These are phyloP conservation scores for Xylaria digitata DNA, from an alignment of 2,329 filamentous ascomycete species.

Conservation along the genomic window DNA sequence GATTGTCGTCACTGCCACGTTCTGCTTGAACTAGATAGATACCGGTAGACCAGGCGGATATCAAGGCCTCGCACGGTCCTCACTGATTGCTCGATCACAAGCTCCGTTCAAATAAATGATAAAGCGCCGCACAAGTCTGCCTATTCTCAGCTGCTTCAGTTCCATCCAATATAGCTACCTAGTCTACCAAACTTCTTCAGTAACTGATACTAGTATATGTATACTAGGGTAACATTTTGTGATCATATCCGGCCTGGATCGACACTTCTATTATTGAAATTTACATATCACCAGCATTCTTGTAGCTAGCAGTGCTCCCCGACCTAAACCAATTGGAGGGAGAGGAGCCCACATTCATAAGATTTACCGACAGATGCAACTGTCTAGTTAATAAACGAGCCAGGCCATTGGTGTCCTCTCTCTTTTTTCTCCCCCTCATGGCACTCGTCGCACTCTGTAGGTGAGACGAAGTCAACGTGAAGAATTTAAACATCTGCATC, in stretches of 20 bases:
- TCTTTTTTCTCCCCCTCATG: not conserved
- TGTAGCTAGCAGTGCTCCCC: not conserved
- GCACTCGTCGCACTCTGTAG: not conserved
- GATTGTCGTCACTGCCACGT: slow-evolving; percentile 14
- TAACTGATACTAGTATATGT: not conserved
- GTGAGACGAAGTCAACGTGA: slow-evolving; percentile 9
- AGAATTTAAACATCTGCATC: slow-evolving; percentile 12
- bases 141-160: slow-evolving; percentile 4
- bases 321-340: not conserved
- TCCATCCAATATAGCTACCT: not conserved
- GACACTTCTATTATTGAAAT: not conserved
- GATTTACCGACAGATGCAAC: not conserved
- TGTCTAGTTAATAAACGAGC: not conserved
- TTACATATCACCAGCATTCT: not conserved
- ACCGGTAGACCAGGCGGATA: not conserved
- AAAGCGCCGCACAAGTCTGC: not conserved
- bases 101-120: slow-evolving; percentile 16
- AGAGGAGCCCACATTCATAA: not conserved
- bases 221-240: not conserved
- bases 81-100: not conserved
- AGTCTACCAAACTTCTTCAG: slow-evolving; percentile 7
- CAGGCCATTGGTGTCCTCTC: not conserved
- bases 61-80: slow-evolving; percentile 3
- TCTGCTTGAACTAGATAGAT: not conserved
- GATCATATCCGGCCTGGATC: slow-evolving; percentile 2